Conservation (phyloP, 768 basidiomycete species). For the Lactarius sp. region DNA sequence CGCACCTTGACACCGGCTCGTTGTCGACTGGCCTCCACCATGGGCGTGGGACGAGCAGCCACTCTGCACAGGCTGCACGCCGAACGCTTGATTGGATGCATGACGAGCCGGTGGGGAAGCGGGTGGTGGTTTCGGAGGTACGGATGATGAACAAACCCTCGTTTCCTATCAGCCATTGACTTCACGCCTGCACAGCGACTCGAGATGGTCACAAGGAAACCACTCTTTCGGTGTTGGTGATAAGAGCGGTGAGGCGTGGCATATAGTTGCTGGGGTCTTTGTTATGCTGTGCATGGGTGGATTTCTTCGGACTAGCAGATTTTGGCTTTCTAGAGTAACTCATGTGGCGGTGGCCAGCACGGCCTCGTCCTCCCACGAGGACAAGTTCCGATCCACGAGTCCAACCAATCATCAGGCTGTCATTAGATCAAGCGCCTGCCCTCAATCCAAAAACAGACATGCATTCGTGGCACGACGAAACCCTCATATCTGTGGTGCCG, state of each 20-base stretch:
- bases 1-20: constrained; percentile 56
- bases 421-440: not conserved
- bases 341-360: not conserved
- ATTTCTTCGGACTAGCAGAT: not conserved
- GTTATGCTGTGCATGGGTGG: not conserved
- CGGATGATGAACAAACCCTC: constrained; percentile 24
- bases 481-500: not conserved
- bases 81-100: constrained; percentile 45
- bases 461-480: not conserved
- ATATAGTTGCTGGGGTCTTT: not conserved
- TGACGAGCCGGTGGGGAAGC: constrained; percentile 42
- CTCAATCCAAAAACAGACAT: not conserved
- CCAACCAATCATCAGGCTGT: not conserved
- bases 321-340: not conserved
- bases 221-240: constrained; percentile 71
- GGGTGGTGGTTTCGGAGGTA: constrained; percentile 70
- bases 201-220: constrained; percentile 64
- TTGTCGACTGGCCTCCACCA: constrained; percentile 29
- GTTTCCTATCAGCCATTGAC: constrained; percentile 5
- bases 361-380: not conserved
- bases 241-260: constrained; percentile 10
- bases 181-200: constrained; percentile 47
- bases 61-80: constrained; percentile 31
- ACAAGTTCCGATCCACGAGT: not conserved
- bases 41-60: constrained; percentile 35